phyloP scores from a whole-genome alignment of 345 rosid species.

The Citrus trifoliata region DNA sequence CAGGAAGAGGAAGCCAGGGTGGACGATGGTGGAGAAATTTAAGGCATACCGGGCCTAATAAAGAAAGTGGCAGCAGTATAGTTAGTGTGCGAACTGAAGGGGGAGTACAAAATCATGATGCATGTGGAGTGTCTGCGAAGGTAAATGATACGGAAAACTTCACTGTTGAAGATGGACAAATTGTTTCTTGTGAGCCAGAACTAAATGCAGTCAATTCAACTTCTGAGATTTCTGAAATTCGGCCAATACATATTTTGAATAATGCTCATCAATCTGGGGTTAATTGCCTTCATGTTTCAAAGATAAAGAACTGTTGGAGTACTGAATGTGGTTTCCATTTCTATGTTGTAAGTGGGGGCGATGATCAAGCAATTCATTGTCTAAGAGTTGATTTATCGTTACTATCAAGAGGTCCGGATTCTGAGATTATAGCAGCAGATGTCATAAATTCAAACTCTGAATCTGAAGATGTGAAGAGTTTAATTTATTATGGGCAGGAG shows the following conservation, averaged over 20 bases:
- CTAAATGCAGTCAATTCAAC: conserved; percentile 28
- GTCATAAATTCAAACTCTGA: conserved; percentile 9
- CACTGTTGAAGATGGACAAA: conserved; percentile 19
- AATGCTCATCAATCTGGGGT: conserved; percentile 86
- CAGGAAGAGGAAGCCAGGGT: conserved; percentile 97
- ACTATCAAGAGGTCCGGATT: conserved; percentile 14
- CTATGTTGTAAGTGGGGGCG: conserved; percentile 78
- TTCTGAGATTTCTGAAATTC: conserved; percentile 50
- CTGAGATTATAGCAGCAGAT: conserved; percentile 14
- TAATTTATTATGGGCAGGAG: conserved; percentile 18
- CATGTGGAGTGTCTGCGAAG: conserved; percentile 15
- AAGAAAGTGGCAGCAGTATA: conserved; percentile 18
- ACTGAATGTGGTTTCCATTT: conserved; percentile 34
- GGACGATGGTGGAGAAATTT: conserved; percentile 79
- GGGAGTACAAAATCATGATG: conserved; percentile 14
- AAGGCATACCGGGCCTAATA: conserved; percentile 25
- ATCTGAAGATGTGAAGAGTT: conserved; percentile 19
- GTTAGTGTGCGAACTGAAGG: conserved; percentile 17
- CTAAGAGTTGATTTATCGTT: conserved; percentile 40
- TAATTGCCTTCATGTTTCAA: conserved; percentile 75
- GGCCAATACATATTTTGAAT: conserved; percentile 49
- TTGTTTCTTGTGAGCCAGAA: conserved; percentile 26
- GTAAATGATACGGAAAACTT: conserved; percentile 14
- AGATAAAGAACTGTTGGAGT: conserved; percentile 27
- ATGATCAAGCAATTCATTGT: conserved; percentile 87